phyloP scores from a whole-genome alignment of 164 flowering plant genomes.

The Vitis cinerea region DNA sequence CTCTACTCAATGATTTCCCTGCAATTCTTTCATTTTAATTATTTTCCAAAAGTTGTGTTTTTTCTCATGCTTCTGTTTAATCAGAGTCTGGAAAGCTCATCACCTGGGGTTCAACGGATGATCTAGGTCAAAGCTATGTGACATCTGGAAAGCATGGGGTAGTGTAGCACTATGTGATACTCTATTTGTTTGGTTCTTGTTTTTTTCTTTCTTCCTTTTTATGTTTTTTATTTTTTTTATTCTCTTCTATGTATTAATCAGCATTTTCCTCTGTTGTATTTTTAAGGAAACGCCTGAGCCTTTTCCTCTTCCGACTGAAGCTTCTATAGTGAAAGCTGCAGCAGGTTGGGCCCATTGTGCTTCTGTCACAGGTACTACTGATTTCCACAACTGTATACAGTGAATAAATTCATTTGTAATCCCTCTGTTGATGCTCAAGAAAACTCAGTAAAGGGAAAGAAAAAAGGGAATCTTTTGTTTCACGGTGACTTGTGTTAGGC shows the following conservation, averaged over 20 bases:
- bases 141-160: conserved; percentile 99
- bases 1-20: no score
- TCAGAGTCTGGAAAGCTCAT: conserved; percentile 88
- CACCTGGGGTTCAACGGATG: conserved; percentile 99
- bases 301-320: conserved; percentile 84
- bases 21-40: not conserved
- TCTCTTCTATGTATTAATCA: conserved; percentile 5
- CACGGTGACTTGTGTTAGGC: no score
- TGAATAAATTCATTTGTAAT: not conserved
- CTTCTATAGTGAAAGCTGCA: conserved; percentile 72
- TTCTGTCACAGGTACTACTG: conserved; percentile 72
- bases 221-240: no score
- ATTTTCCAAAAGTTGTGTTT: not conserved
- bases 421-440: not conserved
- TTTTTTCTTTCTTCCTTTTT: no score
- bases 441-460: not conserved
- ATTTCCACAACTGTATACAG: no score
- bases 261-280: conserved; percentile 14
- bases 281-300: conserved; percentile 92
- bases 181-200: not conserved
- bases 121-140: conserved; percentile 92
- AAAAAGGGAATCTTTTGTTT: not conserved
- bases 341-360: conserved; percentile 99
- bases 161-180: conserved; percentile 8
- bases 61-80: not conserved